These are phyloP conservation scores for Myxozyma kluyveri DNA, from an alignment of 805 yeast genomes.

Conservation along the genomic window DNA sequence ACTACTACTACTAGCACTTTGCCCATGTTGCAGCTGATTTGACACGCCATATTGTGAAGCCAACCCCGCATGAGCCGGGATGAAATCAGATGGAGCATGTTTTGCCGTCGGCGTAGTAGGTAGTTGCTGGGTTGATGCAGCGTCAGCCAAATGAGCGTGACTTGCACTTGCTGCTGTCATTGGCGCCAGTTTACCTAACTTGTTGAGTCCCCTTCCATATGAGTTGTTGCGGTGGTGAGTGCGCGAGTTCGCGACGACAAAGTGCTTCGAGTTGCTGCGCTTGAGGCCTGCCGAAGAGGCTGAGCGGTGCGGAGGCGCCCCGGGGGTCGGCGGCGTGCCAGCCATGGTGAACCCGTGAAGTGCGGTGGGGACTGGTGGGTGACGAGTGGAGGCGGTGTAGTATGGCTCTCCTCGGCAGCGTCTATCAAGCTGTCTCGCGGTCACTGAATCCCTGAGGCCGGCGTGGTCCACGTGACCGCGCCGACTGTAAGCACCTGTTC, in stretches of 20 bases:
- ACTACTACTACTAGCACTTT: not conserved
- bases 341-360: slow-evolving; percentile 3
- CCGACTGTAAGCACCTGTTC: too few species aligned
- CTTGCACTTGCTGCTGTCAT: slow-evolving; percentile 5
- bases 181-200: slow-evolving; percentile 16
- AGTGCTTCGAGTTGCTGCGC: slow-evolving; percentile 23
- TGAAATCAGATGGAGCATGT: not conserved
- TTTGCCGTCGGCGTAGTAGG: slow-evolving; percentile 6
- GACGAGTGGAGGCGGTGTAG: too few species aligned
- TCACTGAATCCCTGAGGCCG: too few species aligned
- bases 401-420: too few species aligned
- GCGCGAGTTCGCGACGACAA: slow-evolving; percentile 15
- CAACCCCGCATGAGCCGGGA: slow-evolving; percentile 15
- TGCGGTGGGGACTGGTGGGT: too few species aligned
- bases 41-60: slow-evolving; percentile 17
- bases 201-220: slow-evolving; percentile 19
- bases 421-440: too few species aligned
- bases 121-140: slow-evolving; percentile 5
- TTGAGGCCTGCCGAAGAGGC: slow-evolving; percentile 7
- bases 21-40: slow-evolving; percentile 1
- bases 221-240: slow-evolving; percentile 26
- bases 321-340: not conserved
- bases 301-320: slow-evolving; percentile 5
- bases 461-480: too few species aligned
- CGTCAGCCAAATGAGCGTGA: not conserved